Conservation (phyloP, 1,284 basidiomycete genomes). For the Afroboletus lepidellus region DNA sequence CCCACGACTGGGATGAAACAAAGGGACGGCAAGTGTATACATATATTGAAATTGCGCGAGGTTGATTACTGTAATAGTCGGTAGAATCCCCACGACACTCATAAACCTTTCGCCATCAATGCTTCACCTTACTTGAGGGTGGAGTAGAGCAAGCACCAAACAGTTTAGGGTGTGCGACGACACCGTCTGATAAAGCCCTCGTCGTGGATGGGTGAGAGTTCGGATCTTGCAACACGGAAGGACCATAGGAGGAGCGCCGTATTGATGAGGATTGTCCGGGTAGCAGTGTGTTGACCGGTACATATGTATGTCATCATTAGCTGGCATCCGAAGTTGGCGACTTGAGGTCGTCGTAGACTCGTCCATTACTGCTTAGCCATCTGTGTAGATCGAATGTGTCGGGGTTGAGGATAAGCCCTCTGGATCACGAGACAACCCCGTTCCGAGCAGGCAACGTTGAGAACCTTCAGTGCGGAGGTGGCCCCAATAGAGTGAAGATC, state of each 20-base stretch:
- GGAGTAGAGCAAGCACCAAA: conserved; percentile 56
- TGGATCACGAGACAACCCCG: conserved; percentile 35
- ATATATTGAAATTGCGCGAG: too few species aligned
- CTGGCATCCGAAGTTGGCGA: conserved; percentile 29
- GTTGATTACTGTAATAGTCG: too few species aligned
- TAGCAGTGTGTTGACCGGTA: conserved; percentile 61
- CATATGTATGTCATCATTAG: conserved; percentile 41
- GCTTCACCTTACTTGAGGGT: conserved; percentile 23
- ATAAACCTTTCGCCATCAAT: conserved; percentile 23
- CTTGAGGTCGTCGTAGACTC: conserved; percentile 30
- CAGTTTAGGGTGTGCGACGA: conserved; percentile 56
- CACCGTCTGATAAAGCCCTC: conserved; percentile 56
- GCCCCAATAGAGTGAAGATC: background rate
- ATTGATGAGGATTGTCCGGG: conserved; percentile 59
- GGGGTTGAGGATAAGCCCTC: conserved; percentile 29
- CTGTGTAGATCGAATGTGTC: conserved; percentile 31
- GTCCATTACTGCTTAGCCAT: conserved; percentile 27
- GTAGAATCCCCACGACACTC: background rate
- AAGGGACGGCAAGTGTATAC: too few species aligned
- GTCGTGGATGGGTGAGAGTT: conserved; percentile 50
- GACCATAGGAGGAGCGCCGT: conserved; percentile 61
- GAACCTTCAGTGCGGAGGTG: background rate
- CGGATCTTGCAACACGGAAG: conserved; percentile 53
- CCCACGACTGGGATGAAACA: too few species aligned
- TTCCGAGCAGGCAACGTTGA: conserved; percentile 6